These are phyloP conservation scores for Nannizziopsis arthrosporioides DNA, from an alignment of 2,329 filamentous ascomycete species.

Conservation along the genomic window DNA sequence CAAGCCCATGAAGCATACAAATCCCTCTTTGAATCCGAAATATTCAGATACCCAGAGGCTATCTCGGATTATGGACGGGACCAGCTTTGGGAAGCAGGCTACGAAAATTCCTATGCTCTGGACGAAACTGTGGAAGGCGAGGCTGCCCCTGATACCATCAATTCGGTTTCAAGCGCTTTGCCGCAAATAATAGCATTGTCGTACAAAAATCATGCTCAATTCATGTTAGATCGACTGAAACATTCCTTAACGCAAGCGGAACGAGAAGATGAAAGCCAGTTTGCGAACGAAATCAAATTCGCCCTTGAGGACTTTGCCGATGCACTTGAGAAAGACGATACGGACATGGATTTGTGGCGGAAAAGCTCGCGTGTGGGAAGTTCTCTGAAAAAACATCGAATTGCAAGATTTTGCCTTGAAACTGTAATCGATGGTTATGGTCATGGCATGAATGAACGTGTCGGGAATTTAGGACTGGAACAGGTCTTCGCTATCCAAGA, in stretches of 20 bases:
- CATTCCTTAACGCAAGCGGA: slow-evolving; percentile 32
- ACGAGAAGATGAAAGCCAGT: slow-evolving; percentile 15
- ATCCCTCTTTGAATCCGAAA: slow-evolving; percentile 76
- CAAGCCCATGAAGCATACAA: slow-evolving; percentile 73
- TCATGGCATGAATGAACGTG: slow-evolving; percentile 42
- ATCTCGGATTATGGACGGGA: slow-evolving; percentile 70
- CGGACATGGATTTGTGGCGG: slow-evolving; percentile 53
- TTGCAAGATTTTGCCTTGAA: slow-evolving; percentile 52
- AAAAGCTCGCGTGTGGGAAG: slow-evolving; percentile 47
- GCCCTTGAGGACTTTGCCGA: slow-evolving; percentile 47
- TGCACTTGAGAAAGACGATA: slow-evolving; percentile 53
- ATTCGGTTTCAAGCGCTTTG: slow-evolving; percentile 66
- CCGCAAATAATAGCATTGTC: slow-evolving; percentile 85
- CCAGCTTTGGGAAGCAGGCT: slow-evolving; percentile 31
- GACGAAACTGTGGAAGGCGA: slow-evolving; percentile 22
- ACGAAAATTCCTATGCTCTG: slow-evolving; percentile 38
- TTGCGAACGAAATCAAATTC: slow-evolving; percentile 29
- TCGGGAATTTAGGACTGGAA: slow-evolving; percentile 48
- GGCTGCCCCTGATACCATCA: slow-evolving; percentile 50
- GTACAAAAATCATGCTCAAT: slow-evolving; percentile 92
- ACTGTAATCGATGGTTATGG: slow-evolving; percentile 52
- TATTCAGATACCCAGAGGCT: slow-evolving; percentile 84
- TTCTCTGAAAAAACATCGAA: slow-evolving; percentile 46
- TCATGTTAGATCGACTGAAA: slow-evolving; percentile 64
- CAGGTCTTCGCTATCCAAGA: slow-evolving; percentile 44